phyloP scores from a whole-genome alignment of 768 basidiomycete genomes.

The Leccinum subtestaceum region DNA sequence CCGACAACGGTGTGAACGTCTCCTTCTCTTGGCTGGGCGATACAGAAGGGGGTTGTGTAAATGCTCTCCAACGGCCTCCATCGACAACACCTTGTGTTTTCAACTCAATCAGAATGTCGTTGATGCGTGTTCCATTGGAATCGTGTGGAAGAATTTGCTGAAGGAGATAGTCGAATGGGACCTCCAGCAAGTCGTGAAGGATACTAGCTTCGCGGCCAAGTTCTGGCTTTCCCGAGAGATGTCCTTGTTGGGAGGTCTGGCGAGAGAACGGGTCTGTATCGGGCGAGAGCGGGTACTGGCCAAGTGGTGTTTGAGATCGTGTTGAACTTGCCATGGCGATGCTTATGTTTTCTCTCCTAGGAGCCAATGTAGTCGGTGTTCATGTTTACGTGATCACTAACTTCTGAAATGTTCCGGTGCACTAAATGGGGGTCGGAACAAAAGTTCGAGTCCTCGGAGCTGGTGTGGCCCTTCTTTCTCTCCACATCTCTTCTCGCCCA shows the following conservation, averaged over 20 bases:
- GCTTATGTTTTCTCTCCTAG: too few relatives aligned
- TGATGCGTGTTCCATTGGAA: not conserved
- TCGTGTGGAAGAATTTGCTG: not conserved
- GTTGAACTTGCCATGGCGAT: too few relatives aligned
- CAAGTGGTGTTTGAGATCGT: too few relatives aligned
- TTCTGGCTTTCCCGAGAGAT: not conserved
- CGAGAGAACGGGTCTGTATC: not conserved
- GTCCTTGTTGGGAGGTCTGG: not conserved
- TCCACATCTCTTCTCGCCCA: not conserved
- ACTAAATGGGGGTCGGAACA: not conserved
- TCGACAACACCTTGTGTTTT: not conserved
- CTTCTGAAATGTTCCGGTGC: not conserved
- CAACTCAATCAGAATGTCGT: not conserved
- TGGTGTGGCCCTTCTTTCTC: constrained; percentile 8
- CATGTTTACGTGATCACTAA: too few relatives aligned
- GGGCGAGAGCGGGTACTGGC: too few relatives aligned
- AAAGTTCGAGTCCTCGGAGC: constrained; percentile 17
- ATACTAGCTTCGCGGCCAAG: not conserved
- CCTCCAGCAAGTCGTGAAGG: not conserved
- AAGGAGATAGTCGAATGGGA: not conserved
- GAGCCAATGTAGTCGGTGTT: too few relatives aligned
- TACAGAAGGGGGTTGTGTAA: too few relatives aligned
- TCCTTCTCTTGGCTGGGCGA: not conserved
- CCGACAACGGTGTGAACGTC: not conserved
- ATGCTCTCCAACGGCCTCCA: not conserved